Evolutionary conservation across 305 asterid species (phyloP), one percentile per base, ranked within the genome.

Genomic region (Fraxinus floribunda): DNA sequence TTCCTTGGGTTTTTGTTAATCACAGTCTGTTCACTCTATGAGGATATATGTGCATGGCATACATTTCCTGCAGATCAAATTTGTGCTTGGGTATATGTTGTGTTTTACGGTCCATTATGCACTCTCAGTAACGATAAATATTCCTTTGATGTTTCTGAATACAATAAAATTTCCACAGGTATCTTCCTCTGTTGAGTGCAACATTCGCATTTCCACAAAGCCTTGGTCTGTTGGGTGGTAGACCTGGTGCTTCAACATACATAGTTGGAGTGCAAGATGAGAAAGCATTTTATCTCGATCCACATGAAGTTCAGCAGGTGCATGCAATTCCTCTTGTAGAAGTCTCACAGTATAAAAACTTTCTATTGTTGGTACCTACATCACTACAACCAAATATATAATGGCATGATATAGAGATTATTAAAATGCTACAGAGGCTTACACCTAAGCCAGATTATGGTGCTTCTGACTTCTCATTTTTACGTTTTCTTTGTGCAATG

Each of bases 261-360:
- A 87, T 96, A 77, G 84, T 94, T 83, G 99, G 99, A 16, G 90
- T 96, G 91, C 99, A 96, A 89, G 98, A 94, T 88, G 98, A 93
- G 16, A 92, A 90, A 32, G 98, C 98, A 76, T 91, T 90, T 86
- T 96, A 94, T 90, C 93, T 96, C 75, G 99, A 96, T 82, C 99
- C 99, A 4, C 99, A 96, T 83, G 99, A 94, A 84, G 98, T 91
- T 88, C 99, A 96, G 84, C 99, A 84, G 91, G 99, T 96, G 85
- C 75, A 10, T 79, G 72, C 79, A 68, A 77, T 84, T 86, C 52
- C 57, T 46, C 11, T 79, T 70, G 30, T 80, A 72, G 18, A 76
- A 79, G 13, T 49, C 16, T 68, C 68, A 79, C 22, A 34, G 20
- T 78, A 55, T 75, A 26, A 75, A 38, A 39, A 7, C 2, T 36